A percentile compares a stretch with the other conserved stretches of the same genome.
Evolutionary conservation across 208 protist genomes (phyloP).

Genomic region (Strigomonas oncopelti): DNA sequence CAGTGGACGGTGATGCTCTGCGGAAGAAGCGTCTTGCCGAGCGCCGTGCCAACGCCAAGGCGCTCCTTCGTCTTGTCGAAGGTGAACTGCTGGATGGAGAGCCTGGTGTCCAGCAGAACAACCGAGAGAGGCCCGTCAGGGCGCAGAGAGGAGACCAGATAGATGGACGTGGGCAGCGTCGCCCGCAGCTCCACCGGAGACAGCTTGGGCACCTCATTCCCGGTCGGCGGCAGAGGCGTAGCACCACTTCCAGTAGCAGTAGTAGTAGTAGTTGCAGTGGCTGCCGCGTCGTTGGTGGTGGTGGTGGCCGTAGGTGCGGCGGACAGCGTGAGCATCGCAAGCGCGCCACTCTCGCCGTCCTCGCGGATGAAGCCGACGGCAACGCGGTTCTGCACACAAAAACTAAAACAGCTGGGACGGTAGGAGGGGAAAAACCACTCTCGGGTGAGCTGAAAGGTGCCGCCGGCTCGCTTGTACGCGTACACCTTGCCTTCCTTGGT

Average conservation of each 20-base stretch:
- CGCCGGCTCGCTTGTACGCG: neutral
- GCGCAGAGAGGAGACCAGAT: neutral
- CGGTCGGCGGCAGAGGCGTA: neutral
- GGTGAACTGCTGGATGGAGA: neutral
- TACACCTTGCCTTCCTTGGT: slow-evolving; percentile 9
- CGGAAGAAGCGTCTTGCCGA: neutral
- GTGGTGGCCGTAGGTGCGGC: too few species aligned
- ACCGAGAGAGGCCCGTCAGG: neutral
- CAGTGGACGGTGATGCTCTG: neutral
- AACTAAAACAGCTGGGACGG: neutral
- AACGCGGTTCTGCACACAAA: neutral
- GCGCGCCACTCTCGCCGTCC: slow-evolving; percentile 11
- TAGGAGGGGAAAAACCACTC: slow-evolving; percentile 9
- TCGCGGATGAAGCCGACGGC: slow-evolving; percentile 8
- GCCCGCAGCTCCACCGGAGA: slow-evolving; percentile 3
- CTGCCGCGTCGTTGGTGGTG: too few species aligned
- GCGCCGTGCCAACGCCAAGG: neutral
- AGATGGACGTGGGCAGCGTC: neutral
- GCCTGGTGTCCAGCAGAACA: neutral
- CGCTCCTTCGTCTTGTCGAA: neutral
- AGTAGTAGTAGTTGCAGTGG: too few species aligned
- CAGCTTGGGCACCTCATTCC: slow-evolving; percentile 9
- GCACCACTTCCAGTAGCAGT: neutral
- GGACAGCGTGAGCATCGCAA: slow-evolving; percentile 1
- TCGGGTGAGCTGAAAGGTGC: neutral